These are phyloP conservation scores for Chloridella minuta DNA, from an alignment of 352 stramenopile species.

Conservation along the genomic window DNA sequence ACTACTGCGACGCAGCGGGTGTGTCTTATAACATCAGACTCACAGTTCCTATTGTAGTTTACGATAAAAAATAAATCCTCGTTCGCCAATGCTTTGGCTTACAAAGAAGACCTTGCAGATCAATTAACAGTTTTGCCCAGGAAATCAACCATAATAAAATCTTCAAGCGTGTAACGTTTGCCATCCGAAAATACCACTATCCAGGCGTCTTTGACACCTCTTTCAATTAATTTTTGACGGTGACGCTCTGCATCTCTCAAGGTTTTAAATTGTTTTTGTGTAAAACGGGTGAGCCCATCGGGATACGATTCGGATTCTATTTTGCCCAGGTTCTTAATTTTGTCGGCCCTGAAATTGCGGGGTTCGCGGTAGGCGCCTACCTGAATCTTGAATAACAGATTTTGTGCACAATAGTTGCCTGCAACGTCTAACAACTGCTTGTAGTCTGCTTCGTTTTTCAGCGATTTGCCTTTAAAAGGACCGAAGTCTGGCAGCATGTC, in stretches of 20 bases:
- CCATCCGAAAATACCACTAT: neutral
- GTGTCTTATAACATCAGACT: too few species aligned
- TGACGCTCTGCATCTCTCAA: neutral
- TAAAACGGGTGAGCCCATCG: neutral
- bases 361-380: neutral
- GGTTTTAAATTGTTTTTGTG: neutral
- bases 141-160: neutral
- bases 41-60: too few species aligned
- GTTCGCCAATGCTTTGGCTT: too few species aligned
- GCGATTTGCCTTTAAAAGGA: neutral
- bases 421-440: neutral
- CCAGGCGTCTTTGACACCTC: neutral
- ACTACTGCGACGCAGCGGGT: too few species aligned
- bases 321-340: neutral
- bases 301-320: neutral
- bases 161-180: neutral
- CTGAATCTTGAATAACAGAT: neutral
- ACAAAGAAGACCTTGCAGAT: too few species aligned
- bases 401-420: neutral
- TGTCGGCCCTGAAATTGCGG: neutral
- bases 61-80: too few species aligned
- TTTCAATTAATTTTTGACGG: neutral
- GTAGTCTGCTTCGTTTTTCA: neutral
- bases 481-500: neutral
- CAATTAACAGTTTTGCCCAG: neutral